phyloP scores from a whole-genome alignment of 2,329 filamentous ascomycete genomes.

The Coniochaeta hoffmannii region DNA sequence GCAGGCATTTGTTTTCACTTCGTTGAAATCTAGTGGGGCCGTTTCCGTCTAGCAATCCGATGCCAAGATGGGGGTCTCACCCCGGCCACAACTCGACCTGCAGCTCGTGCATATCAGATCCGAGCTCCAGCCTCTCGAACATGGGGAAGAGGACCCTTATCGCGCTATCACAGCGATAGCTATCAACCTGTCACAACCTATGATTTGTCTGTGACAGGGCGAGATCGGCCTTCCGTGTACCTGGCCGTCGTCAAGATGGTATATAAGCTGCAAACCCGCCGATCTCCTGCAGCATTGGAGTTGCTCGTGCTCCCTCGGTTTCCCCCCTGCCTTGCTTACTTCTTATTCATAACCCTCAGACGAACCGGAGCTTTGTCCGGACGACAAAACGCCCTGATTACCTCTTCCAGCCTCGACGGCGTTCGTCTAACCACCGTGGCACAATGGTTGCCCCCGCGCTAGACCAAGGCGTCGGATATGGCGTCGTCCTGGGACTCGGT shows the following conservation, averaged over 20 bases:
- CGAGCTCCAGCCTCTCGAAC: background rate
- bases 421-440: constrained; percentile 7
- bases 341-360: background rate
- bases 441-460: constrained; percentile 26
- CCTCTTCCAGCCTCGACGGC: constrained; percentile 8
- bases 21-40: background rate
- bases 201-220: background rate
- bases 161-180: background rate
- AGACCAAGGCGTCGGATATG: constrained; percentile 64
- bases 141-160: background rate
- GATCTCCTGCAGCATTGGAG: background rate
- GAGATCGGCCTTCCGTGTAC: background rate
- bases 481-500: constrained; percentile 67
- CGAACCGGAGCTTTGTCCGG: background rate
- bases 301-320: background rate
- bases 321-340: background rate
- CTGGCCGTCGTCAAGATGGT: background rate
- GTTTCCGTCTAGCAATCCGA: background rate
- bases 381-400: background rate
- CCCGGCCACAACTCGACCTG: background rate
- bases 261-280: background rate
- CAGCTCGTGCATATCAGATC: background rate
- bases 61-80: background rate
- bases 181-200: background rate
- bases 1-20: background rate